Evolutionary conservation across 768 basidiomycete species (phyloP), one percentile per base, ranked within the genome.

Genomic region (Lentinula raphanica): DNA sequence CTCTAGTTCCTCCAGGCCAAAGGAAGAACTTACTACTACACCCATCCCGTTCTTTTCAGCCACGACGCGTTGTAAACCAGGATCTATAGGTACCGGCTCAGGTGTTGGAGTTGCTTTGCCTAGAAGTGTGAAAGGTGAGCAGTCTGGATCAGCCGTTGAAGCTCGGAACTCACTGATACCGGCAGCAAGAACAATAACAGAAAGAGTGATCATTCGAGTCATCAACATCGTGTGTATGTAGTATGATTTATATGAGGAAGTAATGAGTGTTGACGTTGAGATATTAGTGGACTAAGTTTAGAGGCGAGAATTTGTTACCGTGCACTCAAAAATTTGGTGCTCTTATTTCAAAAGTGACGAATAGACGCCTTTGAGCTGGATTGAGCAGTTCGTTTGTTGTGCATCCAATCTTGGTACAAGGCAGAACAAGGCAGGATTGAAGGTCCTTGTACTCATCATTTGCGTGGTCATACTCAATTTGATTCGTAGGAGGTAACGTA

Each of bases 141-240:
- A 19, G 11, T 29, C 13, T 3, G 1, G 5, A n/a, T 29, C 54
- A 13, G 44, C 13, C n/a, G 28, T 17, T 29, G 3, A 28, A 38
- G 19, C 21, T 48, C 3, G 25, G 28, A n/a, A 4, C 21, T 38
- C 17, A 54, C 38, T 40, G 15, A 53, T 53, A 53, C 50, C 32
- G 23, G 40, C 53, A 31, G 54, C 32, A 31, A 56, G 19, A 13
- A 56, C 44, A n/a, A 44, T 27, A 42, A 45, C 9, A n/a, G 28
- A 45, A 28, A n/a, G 3, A 29, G 28, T 45, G 5, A 32, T 45
- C 11, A 56, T 29, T 44, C 23, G 54, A 17, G 2, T 44, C 40
- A 45, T 44, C 39, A 56, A 15, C 42, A 45, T 56, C 40, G 54
- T 56, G 54, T 15, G 27, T 54, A 21, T n/a, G 31, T 54, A 36